A percentile compares a stretch with the other conserved stretches of the same genome.
Evolutionary conservation across 257 asterid species (phyloP).

Genomic region (Apocynum venetum): DNA sequence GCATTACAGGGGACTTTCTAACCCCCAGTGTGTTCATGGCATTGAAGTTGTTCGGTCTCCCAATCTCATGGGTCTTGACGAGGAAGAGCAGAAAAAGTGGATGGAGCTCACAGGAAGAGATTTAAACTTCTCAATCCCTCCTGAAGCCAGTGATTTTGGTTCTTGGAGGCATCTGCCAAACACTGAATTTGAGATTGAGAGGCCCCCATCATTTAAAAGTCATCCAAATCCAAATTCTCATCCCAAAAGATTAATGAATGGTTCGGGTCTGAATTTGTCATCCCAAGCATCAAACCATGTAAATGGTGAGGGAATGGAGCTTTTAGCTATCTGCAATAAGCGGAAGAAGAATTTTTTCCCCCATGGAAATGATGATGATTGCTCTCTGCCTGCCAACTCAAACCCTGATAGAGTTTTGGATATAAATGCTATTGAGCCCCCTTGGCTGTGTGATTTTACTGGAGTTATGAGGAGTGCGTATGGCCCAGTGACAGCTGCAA

Average conservation of each 20-base stretch:
- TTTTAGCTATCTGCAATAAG: slow-evolving; percentile 32
- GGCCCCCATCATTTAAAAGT: slow-evolving; percentile 24
- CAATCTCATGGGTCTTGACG: slow-evolving; percentile 34
- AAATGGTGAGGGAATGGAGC: slow-evolving; percentile 40
- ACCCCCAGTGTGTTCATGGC: slow-evolving; percentile 50
- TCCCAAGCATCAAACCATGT: slow-evolving; percentile 21
- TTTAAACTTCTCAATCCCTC: slow-evolving; percentile 37
- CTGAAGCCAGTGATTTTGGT: slow-evolving; percentile 46
- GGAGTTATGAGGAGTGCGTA: slow-evolving; percentile 39
- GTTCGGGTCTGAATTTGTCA: slow-evolving; percentile 39
- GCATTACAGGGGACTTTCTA: slow-evolving; percentile 45
- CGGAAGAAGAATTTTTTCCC: slow-evolving; percentile 31
- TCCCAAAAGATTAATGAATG: slow-evolving; percentile 30
- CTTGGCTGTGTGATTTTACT: slow-evolving; percentile 37
- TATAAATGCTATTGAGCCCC: slow-evolving; percentile 30
- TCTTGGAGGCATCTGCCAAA: slow-evolving; percentile 41
- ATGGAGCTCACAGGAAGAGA: slow-evolving; percentile 47
- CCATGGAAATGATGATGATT: slow-evolving; percentile 31
- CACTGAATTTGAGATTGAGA: slow-evolving; percentile 40
- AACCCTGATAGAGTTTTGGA: slow-evolving; percentile 27
- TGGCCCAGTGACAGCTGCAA: slow-evolving; percentile 50
- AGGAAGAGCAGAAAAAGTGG: slow-evolving; percentile 49
- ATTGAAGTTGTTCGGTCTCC: slow-evolving; percentile 47
- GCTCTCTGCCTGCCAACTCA: slow-evolving; percentile 23
- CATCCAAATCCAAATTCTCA: slow-evolving; percentile 16